Evolutionary conservation across 2,329 filamentous ascomycete species (phyloP).

Genomic region (Xylariaceae sp.): DNA sequence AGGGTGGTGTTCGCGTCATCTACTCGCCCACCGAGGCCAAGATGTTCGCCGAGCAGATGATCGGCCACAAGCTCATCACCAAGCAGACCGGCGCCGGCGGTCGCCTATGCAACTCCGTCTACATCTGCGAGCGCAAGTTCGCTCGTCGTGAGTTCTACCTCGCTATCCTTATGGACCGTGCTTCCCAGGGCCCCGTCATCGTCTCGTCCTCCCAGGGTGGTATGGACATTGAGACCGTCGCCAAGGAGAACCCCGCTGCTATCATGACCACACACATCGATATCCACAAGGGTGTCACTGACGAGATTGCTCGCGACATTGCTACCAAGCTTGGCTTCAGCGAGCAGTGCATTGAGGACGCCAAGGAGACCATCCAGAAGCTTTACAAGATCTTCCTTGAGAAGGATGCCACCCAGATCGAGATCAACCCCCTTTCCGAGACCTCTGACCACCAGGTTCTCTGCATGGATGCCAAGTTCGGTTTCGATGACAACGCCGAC

Average conservation of each 20-base stretch:
- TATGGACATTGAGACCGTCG: conserved; percentile 98
- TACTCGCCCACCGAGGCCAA: conserved; percentile 95
- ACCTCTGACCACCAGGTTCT: conserved; percentile 97
- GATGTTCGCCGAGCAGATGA: conserved; percentile 99
- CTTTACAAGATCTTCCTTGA: conserved; percentile 98
- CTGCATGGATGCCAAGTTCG: conserved; percentile 99
- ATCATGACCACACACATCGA: conserved; percentile 92
- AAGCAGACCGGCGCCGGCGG: conserved; percentile 96
- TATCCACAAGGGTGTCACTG: conserved; percentile 91
- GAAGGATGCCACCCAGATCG: conserved; percentile 97
- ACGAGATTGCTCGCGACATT: conserved; percentile 87
- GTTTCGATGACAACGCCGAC: conserved; percentile 97
- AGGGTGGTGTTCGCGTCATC: conserved; percentile 97
- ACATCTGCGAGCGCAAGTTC: conserved; percentile 99
- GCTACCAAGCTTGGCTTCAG: conserved; percentile 93
- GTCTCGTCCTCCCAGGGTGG: conserved; percentile 97
- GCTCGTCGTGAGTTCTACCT: conserved; percentile 98
- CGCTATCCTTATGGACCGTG: conserved; percentile 96
- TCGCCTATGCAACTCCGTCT: conserved; percentile 93
- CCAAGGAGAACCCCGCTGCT: conserved; percentile 94
- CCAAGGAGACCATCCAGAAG: conserved; percentile 95
- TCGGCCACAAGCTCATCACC: conserved; percentile 98
- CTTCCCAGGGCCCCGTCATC: conserved; percentile 85
- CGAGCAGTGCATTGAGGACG: conserved; percentile 93
- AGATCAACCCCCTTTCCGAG: conserved; percentile 98